Percentiles rank a stretch among this genome's conserved stretches.
Conservation (phyloP, 345 rosid species). For the Psidium guajava region DNA sequence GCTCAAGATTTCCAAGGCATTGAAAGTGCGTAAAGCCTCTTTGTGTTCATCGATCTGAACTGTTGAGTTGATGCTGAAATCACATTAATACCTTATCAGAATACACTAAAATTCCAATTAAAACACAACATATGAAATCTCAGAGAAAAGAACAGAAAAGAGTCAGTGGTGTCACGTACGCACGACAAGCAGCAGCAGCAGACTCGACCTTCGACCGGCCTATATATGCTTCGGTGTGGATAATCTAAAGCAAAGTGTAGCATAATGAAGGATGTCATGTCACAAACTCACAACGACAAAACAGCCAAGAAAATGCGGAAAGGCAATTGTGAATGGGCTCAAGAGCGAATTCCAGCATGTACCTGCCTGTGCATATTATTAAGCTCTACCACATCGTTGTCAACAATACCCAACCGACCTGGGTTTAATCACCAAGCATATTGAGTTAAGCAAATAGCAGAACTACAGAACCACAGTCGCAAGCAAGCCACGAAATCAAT, state of each 20-base stretch:
- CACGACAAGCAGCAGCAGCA: constrained; percentile 78
- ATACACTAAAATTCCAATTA: background rate
- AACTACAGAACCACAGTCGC: background rate
- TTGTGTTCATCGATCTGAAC: constrained; percentile 58
- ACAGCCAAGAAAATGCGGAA: too few species aligned
- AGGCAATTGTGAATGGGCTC: background rate
- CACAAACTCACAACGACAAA: background rate
- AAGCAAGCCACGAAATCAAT: background rate
- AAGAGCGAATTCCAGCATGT: constrained; percentile 2
- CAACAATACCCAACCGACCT: constrained; percentile 89
- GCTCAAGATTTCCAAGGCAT: constrained; percentile 80
- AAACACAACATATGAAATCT: background rate
- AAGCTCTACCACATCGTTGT: constrained; percentile 92
- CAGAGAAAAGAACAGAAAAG: background rate
- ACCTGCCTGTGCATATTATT: constrained; percentile 99
- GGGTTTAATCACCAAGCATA: background rate
- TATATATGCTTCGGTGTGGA: constrained; percentile 87
- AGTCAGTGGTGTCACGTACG: constrained; percentile 31
- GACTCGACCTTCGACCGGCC: constrained; percentile 90
- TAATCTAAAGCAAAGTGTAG: constrained; percentile 35
- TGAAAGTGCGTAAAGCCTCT: constrained; percentile 77
- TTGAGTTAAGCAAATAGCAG: background rate
- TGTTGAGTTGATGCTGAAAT: constrained; percentile 66
- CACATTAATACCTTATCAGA: background rate
- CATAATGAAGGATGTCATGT: background rate